Conservation (phyloP, 176 grass and related monocot species). For the Raddia distichophylla region DNA sequence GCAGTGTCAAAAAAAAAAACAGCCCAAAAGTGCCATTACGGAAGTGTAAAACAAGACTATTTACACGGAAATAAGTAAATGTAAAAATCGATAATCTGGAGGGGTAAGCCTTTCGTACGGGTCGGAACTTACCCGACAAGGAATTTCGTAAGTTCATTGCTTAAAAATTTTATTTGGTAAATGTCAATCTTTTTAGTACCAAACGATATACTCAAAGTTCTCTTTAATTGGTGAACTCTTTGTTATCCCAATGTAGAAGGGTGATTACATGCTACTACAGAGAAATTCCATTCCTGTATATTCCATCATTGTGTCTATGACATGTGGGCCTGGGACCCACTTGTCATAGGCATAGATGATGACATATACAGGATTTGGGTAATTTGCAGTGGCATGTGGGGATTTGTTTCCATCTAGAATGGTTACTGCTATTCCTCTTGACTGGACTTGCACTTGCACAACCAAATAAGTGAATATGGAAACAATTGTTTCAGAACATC, state of each 20-base stretch:
- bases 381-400: too few species aligned
- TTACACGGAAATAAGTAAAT: not conserved
- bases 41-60: not conserved
- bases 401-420: not conserved
- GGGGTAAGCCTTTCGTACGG: not conserved
- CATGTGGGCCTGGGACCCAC: too few species aligned
- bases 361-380: too few species aligned
- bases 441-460: not conserved
- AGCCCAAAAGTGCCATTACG: not conserved
- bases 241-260: too few species aligned
- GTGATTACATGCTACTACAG: too few species aligned
- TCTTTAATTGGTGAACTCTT: not conserved
- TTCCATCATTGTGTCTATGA: too few species aligned
- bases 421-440: not conserved
- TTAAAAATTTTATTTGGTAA: slow-evolving; percentile 8
- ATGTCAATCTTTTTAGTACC: not conserved
- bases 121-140: too few species aligned
- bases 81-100: slow-evolving; percentile 11
- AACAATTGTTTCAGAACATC: not conserved
- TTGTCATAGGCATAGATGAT: too few species aligned
- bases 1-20: not conserved
- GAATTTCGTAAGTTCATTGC: not conserved
- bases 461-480: not conserved
- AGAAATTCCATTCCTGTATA: too few species aligned
- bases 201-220: not conserved